These are phyloP conservation scores for Fremontodendron californicum DNA, from an alignment of 345 rosid genomes.

Conservation along the genomic window DNA sequence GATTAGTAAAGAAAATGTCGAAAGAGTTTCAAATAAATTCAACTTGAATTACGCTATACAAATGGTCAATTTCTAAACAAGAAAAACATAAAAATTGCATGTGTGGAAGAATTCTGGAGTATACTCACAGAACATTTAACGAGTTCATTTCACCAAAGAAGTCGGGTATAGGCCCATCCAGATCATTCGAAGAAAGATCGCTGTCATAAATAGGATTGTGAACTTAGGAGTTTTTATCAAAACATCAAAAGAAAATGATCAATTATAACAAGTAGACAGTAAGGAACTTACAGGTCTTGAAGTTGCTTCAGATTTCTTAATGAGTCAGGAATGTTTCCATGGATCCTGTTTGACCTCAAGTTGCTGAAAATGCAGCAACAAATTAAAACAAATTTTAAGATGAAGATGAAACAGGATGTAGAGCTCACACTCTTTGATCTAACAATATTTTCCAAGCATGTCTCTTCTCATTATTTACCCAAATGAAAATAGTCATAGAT, in stretches of 20 bases:
- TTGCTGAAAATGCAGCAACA: not conserved
- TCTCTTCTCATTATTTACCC: not conserved
- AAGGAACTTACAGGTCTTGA: not conserved
- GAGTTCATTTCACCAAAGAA: conserved; percentile 1
- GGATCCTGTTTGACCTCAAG: conserved; percentile 13
- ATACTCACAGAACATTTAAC: not conserved
- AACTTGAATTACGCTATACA: not conserved
- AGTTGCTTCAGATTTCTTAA: conserved; percentile 3
- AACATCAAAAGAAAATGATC: not conserved
- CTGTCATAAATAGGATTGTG: not conserved
- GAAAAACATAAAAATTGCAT: not conserved
- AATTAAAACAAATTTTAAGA: not conserved
- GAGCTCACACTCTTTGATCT: not conserved
- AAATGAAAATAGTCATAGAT: not conserved
- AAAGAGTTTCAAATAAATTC: not conserved
- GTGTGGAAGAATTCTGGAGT: not conserved
- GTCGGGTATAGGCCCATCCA: conserved; percentile 6
- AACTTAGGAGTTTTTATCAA: not conserved
- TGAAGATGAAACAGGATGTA: not conserved
- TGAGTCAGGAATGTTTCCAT: conserved; percentile 1
- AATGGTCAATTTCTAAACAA: not conserved
- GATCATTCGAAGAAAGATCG: conserved; percentile 5
- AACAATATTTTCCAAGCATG: not conserved
- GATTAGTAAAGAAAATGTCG: not conserved
- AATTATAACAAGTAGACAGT: no score